Evolutionary conservation across 306 rosid genomes (phyloP), one percentile per base, ranked within the genome.

Genomic region (barrel medic (Medicago truncatula)): DNA sequence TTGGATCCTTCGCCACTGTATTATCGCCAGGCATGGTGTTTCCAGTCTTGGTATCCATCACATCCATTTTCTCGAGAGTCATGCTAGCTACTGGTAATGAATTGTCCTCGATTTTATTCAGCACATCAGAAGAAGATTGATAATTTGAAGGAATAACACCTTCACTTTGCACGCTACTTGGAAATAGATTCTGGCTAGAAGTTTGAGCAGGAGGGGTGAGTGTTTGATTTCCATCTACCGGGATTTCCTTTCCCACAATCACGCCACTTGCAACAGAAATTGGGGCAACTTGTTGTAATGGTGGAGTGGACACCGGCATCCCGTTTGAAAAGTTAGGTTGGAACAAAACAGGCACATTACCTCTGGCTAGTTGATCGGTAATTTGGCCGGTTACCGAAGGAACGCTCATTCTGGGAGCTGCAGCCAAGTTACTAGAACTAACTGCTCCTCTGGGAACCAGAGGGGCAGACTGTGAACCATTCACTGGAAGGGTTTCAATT

Each of bases 261-360:
- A 76, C 65, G 62, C 82, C 92, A 81, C 81, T 84, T 54, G 84
- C 87, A 79, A 47, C 87, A 70, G 90, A 63, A 83, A 84, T 65
- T 79, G 86, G 92, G 63, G 65, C 15, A 38, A 77, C 74, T 70
- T 78, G 80, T 70, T 78, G 80, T 61, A 76, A 70, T 13, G 87
- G 73, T 79, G 85, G 89, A 70, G 73, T 77, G 20, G 87, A 76
- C 82, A 80, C 74, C 7, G 85, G 71, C 31, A 68, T 71, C 59
- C 86, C 90, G n/a, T 87, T 84, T 34, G 83, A 69, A 8, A 74
- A 62, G 70, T 52, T 86, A 50, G 91, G 90, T 75, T 83, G 83
- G 69, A 90, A 87, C 40, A 81, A 64, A 41, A 85, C 86, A 63
- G 98, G 97, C 41, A 83, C 15, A 38, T 76, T 87, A 66, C 83